Evolutionary conservation across 306 rosid species (phyloP), one percentile per base, ranked within the genome.

Genomic region (Vigna mungo): DNA sequence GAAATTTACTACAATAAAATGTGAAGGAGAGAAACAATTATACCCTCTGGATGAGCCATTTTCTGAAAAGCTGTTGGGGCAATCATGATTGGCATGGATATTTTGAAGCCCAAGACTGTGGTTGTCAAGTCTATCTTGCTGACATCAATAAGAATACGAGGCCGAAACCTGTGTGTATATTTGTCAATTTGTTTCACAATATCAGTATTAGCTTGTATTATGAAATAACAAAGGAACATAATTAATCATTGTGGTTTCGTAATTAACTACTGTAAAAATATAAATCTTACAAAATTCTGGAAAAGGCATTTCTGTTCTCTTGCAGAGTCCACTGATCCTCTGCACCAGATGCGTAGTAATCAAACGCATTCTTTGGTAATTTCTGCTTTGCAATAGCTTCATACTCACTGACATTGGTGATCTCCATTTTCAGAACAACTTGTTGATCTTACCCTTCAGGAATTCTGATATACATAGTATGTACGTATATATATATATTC

Each of bases 21-120:
- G 55, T 44, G 32, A 72, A 83, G 34, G 81, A 32, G 12, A 86
- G 1, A 25, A 81, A 62, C 17, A 60, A 69, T 20, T 10, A 12
- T 86, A 91, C 99, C 99, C 77, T 93, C 98, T 61, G 99, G 98
- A 58, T 96, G 99, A 84, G 98, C 99, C 99, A 96, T 92, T 87
- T 96, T 96, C 91, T 96, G 99, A 62, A 96, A 20, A 66, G 99
- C 97, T 44, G 98, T 91, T 25, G 98, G 99, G 47, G 99, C 99
- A 86, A 96, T 68, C 99, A 96, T 96, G 86, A 96, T 96, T 13
- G 99, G 99, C 98, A 96, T 96, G 69, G 99, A 96, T 16, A 96
- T 85, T 78, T 93, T 96, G 94, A 92, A 96, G 53, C 99, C 99
- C 69, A 96, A 77, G 37, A 96, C 92, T 65, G 97, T 91, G 3